Conservation (phyloP, 2,329 filamentous ascomycete species). For the Pseudogymnoascus sp. region DNA sequence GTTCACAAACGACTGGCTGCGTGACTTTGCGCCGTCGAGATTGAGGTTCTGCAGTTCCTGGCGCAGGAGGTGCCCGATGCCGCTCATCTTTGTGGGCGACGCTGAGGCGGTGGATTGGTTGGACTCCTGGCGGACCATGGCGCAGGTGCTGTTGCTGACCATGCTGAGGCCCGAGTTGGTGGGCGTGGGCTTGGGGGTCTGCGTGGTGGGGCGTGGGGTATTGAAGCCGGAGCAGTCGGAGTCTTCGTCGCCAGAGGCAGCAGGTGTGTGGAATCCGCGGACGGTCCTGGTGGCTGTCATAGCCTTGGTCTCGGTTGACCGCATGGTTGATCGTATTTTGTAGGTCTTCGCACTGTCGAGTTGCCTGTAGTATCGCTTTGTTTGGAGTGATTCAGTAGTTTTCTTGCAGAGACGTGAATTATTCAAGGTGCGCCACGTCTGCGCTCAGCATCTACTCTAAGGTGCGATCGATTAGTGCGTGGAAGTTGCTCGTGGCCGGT, state of each 20-base stretch:
- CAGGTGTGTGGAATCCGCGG: slow-evolving; percentile 28
- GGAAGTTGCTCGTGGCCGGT: slow-evolving; percentile 25
- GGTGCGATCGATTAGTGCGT: slow-evolving; percentile 28
- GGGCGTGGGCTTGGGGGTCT: slow-evolving; percentile 27
- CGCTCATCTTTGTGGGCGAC: slow-evolving; percentile 48
- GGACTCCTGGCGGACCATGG: slow-evolving; percentile 52
- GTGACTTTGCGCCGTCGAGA: slow-evolving; percentile 40
- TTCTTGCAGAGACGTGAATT: slow-evolving; percentile 8
- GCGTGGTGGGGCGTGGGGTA: slow-evolving; percentile 26
- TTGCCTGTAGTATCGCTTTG: not conserved
- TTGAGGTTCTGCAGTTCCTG: slow-evolving; percentile 67
- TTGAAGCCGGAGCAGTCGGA: slow-evolving; percentile 39
- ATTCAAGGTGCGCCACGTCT: slow-evolving; percentile 29
- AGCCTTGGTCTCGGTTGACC: slow-evolving; percentile 4
- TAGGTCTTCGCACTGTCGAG: not conserved
- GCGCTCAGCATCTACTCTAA: slow-evolving; percentile 27
- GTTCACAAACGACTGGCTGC: slow-evolving; percentile 48
- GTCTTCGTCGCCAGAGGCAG: slow-evolving; percentile 46
- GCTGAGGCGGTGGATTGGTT: slow-evolving; percentile 27
- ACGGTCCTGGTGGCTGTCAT: slow-evolving; percentile 24
- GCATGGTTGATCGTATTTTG: not conserved
- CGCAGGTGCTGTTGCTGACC: slow-evolving; percentile 32
- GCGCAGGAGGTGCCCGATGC: slow-evolving; percentile 73
- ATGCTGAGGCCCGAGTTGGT: slow-evolving; percentile 25
- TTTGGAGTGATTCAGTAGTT: not conserved